Conservation (phyloP, 2,329 filamentous ascomycete genomes). For the Penicillium sp. region DNA sequence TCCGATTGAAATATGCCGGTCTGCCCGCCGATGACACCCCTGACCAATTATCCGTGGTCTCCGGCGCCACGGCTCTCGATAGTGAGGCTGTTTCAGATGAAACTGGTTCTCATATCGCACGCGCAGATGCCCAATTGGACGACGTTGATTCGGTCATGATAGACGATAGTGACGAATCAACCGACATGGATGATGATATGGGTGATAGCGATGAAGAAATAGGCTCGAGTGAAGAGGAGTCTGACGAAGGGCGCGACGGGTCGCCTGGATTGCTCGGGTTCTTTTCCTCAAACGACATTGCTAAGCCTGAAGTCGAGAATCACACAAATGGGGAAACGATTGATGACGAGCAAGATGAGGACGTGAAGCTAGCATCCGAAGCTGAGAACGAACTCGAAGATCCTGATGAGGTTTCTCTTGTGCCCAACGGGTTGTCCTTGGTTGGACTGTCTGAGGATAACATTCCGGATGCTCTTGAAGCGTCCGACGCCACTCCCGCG, state of each 20-base stretch:
- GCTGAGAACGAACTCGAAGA: constrained; percentile 31
- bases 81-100: constrained; percentile 23
- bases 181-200: constrained; percentile 50
- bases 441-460: constrained; percentile 26
- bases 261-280: constrained; percentile 48
- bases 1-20: constrained; percentile 48
- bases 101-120: constrained; percentile 17
- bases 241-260: constrained; percentile 30
- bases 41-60: constrained; percentile 27
- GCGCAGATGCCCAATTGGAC: constrained; percentile 38
- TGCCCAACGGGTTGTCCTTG: constrained; percentile 32
- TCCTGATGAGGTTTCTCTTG: constrained; percentile 36
- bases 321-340: not conserved
- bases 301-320: constrained; percentile 3
- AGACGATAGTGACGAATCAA: constrained; percentile 48
- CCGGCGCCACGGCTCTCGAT: constrained; percentile 22
- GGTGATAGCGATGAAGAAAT: constrained; percentile 47
- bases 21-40: constrained; percentile 29
- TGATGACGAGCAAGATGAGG: constrained; percentile 14
- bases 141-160: constrained; percentile 46
- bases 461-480: constrained; percentile 21
- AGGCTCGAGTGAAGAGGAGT: constrained; percentile 53
- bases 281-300: constrained; percentile 45
- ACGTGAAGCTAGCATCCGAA: constrained; percentile 24
- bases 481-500: constrained; percentile 14